phyloP scores from a whole-genome alignment of 176 grass and related monocot species.

The Zoysia pacifica region DNA sequence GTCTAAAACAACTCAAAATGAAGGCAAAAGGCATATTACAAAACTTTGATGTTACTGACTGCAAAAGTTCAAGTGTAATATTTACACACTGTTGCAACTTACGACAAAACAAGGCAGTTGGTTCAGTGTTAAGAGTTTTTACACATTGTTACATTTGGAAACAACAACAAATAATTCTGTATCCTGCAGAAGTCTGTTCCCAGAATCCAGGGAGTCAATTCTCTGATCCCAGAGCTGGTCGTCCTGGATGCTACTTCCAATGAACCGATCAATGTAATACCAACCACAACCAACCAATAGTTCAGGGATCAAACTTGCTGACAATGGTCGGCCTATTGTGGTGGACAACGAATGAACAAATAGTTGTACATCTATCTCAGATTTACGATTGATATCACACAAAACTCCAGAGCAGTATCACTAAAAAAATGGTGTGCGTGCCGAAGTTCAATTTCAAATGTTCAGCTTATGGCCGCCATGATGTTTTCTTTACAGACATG shows the following conservation, averaged over 20 bases:
- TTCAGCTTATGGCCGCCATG: constrained; percentile 72
- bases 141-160: constrained; percentile 31
- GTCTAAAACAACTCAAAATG: background rate
- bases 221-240: background rate
- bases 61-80: background rate
- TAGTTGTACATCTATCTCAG: constrained; percentile 25
- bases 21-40: constrained; percentile 6
- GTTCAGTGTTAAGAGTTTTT: constrained; percentile 17
- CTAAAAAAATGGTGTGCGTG: constrained; percentile 32
- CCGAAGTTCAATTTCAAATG: background rate
- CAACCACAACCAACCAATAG: background rate
- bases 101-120: constrained; percentile 12
- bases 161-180: background rate
- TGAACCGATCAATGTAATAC: background rate
- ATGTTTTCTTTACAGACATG: constrained; percentile 78
- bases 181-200: constrained; percentile 21
- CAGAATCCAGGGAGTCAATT: background rate
- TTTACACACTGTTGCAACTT: constrained; percentile 19
- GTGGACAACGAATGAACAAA: constrained; percentile 41
- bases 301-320: background rate
- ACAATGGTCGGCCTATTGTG: constrained; percentile 4
- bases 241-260: constrained; percentile 6
- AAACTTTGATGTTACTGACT: constrained; percentile 11
- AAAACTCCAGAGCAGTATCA: constrained; percentile 7
- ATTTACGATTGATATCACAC: constrained; percentile 19